Evolutionary conservation across 768 basidiomycete species (phyloP), one percentile per base, ranked within the genome.

Genomic region (Leccinum uliginosum): DNA sequence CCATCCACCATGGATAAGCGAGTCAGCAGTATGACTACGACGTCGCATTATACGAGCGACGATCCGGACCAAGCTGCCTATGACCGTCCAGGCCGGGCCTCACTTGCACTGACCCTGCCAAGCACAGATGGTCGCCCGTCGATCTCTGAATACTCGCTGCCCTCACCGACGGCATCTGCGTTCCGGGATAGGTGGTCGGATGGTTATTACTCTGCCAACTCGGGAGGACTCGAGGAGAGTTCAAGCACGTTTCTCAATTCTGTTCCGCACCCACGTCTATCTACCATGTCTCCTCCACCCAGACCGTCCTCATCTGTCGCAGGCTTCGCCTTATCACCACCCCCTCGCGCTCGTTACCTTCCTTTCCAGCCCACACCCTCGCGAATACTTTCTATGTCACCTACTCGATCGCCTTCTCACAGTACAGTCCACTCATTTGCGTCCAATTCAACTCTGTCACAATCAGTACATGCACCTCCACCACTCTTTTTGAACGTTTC

Each of bases 141-240:
- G 19, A 60, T 84, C 27, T 88, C 87, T 12, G 81, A 84, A 53
- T 86, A 86, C 67, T 85, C 86, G 10, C 83, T 84, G 60, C 77
- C 81, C 5, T 91, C 89, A 10, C 89, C 89, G 2, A 87, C 88
- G 4, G 83, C 79, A 6, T 90, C 89, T n/a, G 87, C 86, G n/a
- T 91, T 91, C 72, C 81, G 83, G 26, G 87, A 89, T 61, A 81
- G 71, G 52, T 68, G 62, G 63, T 73, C 72, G 1, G 67, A 72
- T 7, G 65, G 70, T 35, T 72, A 73, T 54, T 72, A 72, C 50
- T 72, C 70, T 26, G 63, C 63, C 2, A 44, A 56, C 19, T 71
- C 68, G 44, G 71, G 62, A 17, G 57, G 49, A 46, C 61, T 45
- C 35, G 59, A 34, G 51, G 67, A 55, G 45, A 44, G 50, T n/a